A percentile compares a stretch with the other conserved stretches of the same genome.
phyloP scores from a whole-genome alignment of 805 yeast genomes.

The Candida corydali region DNA sequence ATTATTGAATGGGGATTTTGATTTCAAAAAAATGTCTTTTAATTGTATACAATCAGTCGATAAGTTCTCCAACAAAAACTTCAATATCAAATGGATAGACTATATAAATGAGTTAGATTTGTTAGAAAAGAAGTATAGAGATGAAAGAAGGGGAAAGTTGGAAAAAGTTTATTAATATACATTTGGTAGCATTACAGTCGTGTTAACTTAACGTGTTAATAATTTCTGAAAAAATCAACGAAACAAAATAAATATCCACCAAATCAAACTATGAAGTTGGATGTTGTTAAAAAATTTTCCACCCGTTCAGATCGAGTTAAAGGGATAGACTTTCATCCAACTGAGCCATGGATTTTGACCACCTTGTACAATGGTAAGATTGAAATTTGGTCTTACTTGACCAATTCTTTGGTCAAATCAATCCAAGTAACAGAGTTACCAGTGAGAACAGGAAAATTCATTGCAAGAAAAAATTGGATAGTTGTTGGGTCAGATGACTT shows the following conservation, averaged over 20 bases:
- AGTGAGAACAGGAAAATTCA: conserved; percentile 90
- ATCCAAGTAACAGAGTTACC: conserved; percentile 96
- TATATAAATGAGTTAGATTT: conserved; percentile 15
- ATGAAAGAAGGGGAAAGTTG: conserved; percentile 21
- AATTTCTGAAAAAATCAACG: conserved; percentile 5
- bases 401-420: conserved; percentile 76
- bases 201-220: conserved; percentile 2
- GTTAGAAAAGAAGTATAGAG: conserved; percentile 25
- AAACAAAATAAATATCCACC: background rate
- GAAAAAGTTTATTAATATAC: conserved; percentile 21
- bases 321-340: conserved; percentile 96
- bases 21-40: conserved; percentile 37
- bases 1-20: conserved; percentile 43
- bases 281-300: conserved; percentile 70
- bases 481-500: conserved; percentile 95
- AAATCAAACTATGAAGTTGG: conserved; percentile 34
- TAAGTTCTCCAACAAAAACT: conserved; percentile 60
- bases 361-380: conserved; percentile 88
- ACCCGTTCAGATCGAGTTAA: conserved; percentile 95
- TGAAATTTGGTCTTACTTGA: conserved; percentile 93
- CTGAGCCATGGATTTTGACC: conserved; percentile 94
- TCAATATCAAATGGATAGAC: conserved; percentile 51
- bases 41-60: conserved; percentile 44
- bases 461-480: conserved; percentile 96
- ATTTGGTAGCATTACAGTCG: conserved; percentile 4